phyloP scores from a whole-genome alignment of 1,284 basidiomycete species.

The Irpex sp. region DNA sequence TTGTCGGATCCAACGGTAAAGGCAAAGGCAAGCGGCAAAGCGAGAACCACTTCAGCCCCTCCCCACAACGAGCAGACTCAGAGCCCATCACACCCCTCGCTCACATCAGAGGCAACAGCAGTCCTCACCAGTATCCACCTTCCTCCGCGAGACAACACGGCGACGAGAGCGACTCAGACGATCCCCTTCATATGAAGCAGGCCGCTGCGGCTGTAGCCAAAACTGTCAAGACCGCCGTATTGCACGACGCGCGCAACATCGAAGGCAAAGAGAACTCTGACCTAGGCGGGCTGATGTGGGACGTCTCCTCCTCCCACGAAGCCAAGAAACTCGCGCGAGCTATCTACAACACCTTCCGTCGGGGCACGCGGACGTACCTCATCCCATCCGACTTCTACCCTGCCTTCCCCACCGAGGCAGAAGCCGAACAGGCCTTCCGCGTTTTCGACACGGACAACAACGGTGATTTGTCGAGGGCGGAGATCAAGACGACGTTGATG shows the following conservation, averaged over 20 bases:
- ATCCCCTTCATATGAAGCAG: slow-evolving; percentile 32
- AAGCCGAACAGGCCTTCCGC: slow-evolving; percentile 63
- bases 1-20: slow-evolving; percentile 18
- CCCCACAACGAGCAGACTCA: slow-evolving; percentile 7
- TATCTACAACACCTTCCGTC: slow-evolving; percentile 62
- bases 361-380: slow-evolving; percentile 49
- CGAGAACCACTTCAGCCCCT: slow-evolving; percentile 11
- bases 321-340: slow-evolving; percentile 71
- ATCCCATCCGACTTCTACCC: slow-evolving; percentile 65
- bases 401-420: slow-evolving; percentile 53
- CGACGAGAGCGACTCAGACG: slow-evolving; percentile 25
- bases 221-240: slow-evolving; percentile 57
- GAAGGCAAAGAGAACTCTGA: slow-evolving; percentile 40
- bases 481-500: slow-evolving; percentile 69
- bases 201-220: slow-evolving; percentile 61
- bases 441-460: slow-evolving; percentile 76
- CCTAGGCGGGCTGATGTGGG: slow-evolving; percentile 39
- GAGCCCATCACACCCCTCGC: slow-evolving; percentile 8
- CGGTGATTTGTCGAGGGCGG: slow-evolving; percentile 71
- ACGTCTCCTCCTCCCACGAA: slow-evolving; percentile 51
- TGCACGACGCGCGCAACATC: slow-evolving; percentile 72
- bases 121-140: slow-evolving; percentile 10
- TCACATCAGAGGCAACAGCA: not conserved
- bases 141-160: slow-evolving; percentile 3
- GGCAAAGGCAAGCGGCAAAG: slow-evolving; percentile 16